Percentiles rank a stretch among this genome's conserved stretches.
phyloP scores from a whole-genome alignment of 768 basidiomycete genomes.

The Tephrocybe sp. region DNA sequence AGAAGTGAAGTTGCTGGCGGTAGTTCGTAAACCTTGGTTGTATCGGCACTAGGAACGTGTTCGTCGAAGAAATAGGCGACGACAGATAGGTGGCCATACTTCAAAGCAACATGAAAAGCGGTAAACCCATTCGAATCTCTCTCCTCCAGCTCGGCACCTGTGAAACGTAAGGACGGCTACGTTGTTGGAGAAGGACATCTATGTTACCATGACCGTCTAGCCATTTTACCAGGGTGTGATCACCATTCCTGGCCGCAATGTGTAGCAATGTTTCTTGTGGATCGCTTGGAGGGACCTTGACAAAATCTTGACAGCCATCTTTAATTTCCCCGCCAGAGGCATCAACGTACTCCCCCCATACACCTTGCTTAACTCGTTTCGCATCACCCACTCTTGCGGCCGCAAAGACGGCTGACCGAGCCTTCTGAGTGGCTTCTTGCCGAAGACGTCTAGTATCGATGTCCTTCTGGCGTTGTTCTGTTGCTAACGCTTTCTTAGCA shows the following conservation, averaged over 20 bases:
- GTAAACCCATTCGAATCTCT: constrained; percentile 57
- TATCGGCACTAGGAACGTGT: constrained; percentile 59
- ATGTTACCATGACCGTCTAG: constrained; percentile 64
- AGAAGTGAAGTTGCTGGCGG: constrained; percentile 46
- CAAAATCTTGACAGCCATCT: constrained; percentile 51
- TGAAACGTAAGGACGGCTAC: constrained; percentile 14
- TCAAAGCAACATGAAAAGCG: constrained; percentile 66
- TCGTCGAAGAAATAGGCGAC: constrained; percentile 61
- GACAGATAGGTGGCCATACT: constrained; percentile 50
- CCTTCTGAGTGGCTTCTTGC: constrained; percentile 50
- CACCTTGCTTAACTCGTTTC: constrained; percentile 56
- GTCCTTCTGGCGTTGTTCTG: constrained; percentile 47
- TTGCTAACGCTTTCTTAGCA: constrained; percentile 56
- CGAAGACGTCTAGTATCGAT: constrained; percentile 47
- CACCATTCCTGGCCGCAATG: constrained; percentile 57
- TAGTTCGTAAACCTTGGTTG: constrained; percentile 45
- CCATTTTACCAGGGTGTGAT: constrained; percentile 64
- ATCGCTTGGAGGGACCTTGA: constrained; percentile 47
- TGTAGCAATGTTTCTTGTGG: constrained; percentile 69
- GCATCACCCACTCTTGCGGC: constrained; percentile 59
- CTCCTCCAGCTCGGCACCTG: constrained; percentile 77
- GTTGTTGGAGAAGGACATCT: constrained; percentile 24
- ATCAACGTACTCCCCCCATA: constrained; percentile 73
- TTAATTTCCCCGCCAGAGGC: constrained; percentile 71
- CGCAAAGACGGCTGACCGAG: constrained; percentile 62